Base-by-base conservation (phyloP, 441 rosid genomes). In the Gossypium schwendimanii region DNA sequence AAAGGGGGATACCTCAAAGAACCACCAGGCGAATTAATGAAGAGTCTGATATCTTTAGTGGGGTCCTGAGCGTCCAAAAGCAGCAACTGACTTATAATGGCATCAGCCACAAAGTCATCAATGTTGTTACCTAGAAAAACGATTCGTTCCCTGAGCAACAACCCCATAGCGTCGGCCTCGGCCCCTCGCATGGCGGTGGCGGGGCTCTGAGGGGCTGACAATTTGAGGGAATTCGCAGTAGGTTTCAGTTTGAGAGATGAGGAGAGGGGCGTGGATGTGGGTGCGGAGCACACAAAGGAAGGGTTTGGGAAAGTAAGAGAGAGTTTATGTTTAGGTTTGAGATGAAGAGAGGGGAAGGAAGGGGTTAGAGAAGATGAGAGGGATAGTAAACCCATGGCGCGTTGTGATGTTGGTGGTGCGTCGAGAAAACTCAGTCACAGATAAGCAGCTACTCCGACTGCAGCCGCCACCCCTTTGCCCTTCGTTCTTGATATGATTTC, bases 61-160 rank as follows among this genome's bases (percentile, higher is more conserved):
- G 88, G 91, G 73, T 94, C 96, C 81, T 91, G 92, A 77, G 98
- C 96, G 69, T 92, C 99, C 74, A 95, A 81, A 36, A 95, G 88
- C 70, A 95, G 82, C 77, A 95, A 80, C 72, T 91, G 99, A 66
- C 97, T 89, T 69, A 92, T 87, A 20, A 86, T 86, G 15, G 97
- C 91, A 73, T 94, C 98, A 7, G 99, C 99, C 0, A 89, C 86
- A 73, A 87, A 87, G 75, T 95, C 99, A 54, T 92, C 91, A 66
- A 92, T 92, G 58, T 71, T 33, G 71, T 85, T 87, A 2, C 96
- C 98, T 55, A 92, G 81, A 73, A 92, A 92, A 54, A 92, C 90
- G 54, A 95, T 89, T 76, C 99, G 87, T 73, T 94, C 99, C 77
- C 58, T 87, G 2, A 94, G 89, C 63, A 94, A 84, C 57, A 91